Percentiles rank a stretch among this genome's conserved stretches.
phyloP scores from a whole-genome alignment of 345 rosid species.

The Cardamine chenopodiifolia region DNA sequence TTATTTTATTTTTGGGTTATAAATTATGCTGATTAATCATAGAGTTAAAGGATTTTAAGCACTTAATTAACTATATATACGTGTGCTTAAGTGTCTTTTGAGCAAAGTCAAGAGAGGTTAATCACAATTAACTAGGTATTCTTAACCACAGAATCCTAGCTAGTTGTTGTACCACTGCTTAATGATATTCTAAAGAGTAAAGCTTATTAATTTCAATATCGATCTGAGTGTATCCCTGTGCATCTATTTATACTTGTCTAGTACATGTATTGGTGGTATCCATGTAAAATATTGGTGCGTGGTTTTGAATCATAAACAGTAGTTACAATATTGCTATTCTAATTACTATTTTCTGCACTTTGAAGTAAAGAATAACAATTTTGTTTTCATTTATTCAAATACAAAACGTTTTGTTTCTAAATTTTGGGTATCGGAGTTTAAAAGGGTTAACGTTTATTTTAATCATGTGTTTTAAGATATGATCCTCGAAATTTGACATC shows the following conservation, averaged over 20 bases:
- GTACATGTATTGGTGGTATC: not conserved
- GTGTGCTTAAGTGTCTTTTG: slow-evolving; percentile 32
- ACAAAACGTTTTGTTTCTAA: not conserved
- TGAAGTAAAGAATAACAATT: not conserved
- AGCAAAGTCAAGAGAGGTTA: slow-evolving; percentile 30
- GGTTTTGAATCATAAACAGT: slow-evolving; percentile 8
- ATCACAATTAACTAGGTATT: slow-evolving; percentile 41
- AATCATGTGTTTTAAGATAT: not conserved
- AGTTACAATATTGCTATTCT: not conserved
- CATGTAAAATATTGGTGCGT: not conserved
- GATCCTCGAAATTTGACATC: slow-evolving; percentile 12
- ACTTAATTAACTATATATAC: not conserved
- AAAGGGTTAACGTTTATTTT: not conserved
- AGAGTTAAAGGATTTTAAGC: slow-evolving; percentile 1
- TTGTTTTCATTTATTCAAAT: not conserved
- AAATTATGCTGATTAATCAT: slow-evolving; percentile 7
- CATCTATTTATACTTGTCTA: slow-evolving; percentile 16
- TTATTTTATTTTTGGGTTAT: not conserved
- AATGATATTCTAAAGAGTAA: slow-evolving; percentile 10
- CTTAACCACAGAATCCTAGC: slow-evolving; percentile 22
- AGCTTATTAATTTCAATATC: slow-evolving; percentile 8
- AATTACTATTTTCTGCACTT: not conserved
- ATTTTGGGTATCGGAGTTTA: not conserved
- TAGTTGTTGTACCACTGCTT: slow-evolving; percentile 25
- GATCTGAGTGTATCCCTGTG: slow-evolving; percentile 29